Evolutionary conservation across 495 filamentous ascomycete species (phyloP).

Genomic region (Tuber umbilicatum): DNA sequence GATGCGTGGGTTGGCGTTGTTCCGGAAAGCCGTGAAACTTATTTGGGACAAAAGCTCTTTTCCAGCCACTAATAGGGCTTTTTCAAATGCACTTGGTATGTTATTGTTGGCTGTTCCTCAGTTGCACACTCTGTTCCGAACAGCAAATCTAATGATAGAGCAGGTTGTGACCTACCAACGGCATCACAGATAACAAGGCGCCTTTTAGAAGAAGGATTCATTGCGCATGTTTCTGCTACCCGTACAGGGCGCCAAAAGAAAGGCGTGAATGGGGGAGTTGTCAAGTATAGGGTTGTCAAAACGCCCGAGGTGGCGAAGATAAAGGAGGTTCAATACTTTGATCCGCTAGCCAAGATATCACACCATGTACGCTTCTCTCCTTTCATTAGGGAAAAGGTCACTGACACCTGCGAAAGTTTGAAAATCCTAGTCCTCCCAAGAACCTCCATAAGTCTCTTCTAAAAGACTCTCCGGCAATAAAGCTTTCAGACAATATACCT

Average conservation of each 20-base stretch:
- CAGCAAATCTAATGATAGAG: constrained; percentile 7
- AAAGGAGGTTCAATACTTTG: constrained; percentile 39
- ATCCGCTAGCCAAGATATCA: constrained; percentile 38
- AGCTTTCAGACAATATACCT: neutral
- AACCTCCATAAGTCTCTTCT: constrained; percentile 18
- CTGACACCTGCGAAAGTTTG: constrained; percentile 17
- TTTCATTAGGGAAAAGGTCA: neutral
- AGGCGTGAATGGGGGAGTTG: neutral
- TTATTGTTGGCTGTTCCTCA: neutral
- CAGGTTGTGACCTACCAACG: constrained; percentile 35
- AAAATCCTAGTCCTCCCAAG: constrained; percentile 16
- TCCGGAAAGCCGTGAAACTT: constrained; percentile 34
- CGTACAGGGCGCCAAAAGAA: constrained; percentile 23
- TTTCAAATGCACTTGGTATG: constrained; percentile 32
- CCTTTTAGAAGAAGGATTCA: constrained; percentile 38
- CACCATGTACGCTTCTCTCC: constrained; percentile 35
- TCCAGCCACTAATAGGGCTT: constrained; percentile 31
- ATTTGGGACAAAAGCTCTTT: constrained; percentile 31
- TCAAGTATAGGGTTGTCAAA: constrained; percentile 31
- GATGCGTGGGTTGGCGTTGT: constrained; percentile 34
- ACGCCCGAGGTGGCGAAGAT: constrained; percentile 21
- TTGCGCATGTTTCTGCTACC: constrained; percentile 10
- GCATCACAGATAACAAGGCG: constrained; percentile 32
- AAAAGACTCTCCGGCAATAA: neutral
- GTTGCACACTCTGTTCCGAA: neutral